phyloP scores from a whole-genome alignment of 2,329 filamentous ascomycete genomes.

The Talaromyces sp. region DNA sequence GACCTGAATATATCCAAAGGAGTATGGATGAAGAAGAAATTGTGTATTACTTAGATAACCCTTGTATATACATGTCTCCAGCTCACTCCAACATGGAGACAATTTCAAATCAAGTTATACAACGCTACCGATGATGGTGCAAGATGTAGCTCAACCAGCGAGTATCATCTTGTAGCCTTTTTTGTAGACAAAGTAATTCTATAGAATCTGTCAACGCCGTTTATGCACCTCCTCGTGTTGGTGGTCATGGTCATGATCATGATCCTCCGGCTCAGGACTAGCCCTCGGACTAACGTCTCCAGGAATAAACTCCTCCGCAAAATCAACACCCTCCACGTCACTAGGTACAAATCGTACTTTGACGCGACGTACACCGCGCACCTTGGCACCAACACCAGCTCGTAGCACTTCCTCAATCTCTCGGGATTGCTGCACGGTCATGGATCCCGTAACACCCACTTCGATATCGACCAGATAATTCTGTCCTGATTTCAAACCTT shows the following conservation, averaged over 20 bases:
- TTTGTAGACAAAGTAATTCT: no score
- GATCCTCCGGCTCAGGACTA: conserved; percentile 58
- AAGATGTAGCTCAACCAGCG: background rate
- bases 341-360: conserved; percentile 77
- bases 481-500: conserved; percentile 91
- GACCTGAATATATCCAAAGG: background rate
- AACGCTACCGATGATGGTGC: background rate
- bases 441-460: conserved; percentile 70
- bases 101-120: background rate
- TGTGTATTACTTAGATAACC: background rate
- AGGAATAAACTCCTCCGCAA: conserved; percentile 76
- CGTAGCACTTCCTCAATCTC: conserved; percentile 70
- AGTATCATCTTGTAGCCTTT: background rate
- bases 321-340: conserved; percentile 54
- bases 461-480: conserved; percentile 94
- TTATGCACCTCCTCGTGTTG: conserved; percentile 12
- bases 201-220: conserved; percentile 6
- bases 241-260: conserved; percentile 26
- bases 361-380: conserved; percentile 78
- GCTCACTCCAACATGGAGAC: background rate
- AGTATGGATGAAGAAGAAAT: background rate
- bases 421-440: conserved; percentile 68
- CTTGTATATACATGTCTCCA: background rate
- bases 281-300: conserved; percentile 57
- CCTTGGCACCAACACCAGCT: conserved; percentile 66